Conservation (phyloP, 257 asterid species). For the Marsdenia floribunda region DNA sequence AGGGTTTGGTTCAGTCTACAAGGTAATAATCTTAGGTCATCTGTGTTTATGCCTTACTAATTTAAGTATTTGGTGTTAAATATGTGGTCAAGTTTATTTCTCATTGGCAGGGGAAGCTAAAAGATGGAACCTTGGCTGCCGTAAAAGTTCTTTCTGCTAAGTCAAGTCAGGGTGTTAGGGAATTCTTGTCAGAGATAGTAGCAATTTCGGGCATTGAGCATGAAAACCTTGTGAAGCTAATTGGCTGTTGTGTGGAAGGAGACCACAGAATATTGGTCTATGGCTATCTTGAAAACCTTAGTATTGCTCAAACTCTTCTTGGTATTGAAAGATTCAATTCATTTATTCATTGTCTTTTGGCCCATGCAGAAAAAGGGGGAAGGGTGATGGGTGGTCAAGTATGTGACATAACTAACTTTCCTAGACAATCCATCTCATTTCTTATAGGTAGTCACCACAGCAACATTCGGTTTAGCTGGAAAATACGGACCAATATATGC, state of each 20-base stretch:
- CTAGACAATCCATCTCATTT: slow-evolving; percentile 15
- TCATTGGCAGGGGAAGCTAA: slow-evolving; percentile 63
- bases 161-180: slow-evolving; percentile 71
- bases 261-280: slow-evolving; percentile 76
- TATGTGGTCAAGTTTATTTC: slow-evolving; percentile 6
- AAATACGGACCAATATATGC: slow-evolving; percentile 53
- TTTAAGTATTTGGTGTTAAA: background rate
- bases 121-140: slow-evolving; percentile 67
- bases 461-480: slow-evolving; percentile 54
- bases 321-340: slow-evolving; percentile 33
- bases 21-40: slow-evolving; percentile 42
- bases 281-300: slow-evolving; percentile 78
- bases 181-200: slow-evolving; percentile 66
- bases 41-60: slow-evolving; percentile 3
- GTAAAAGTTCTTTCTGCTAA: slow-evolving; percentile 81
- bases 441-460: slow-evolving; percentile 36
- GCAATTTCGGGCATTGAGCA: slow-evolving; percentile 68
- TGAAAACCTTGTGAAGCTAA: slow-evolving; percentile 73
- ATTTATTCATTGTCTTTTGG: background rate
- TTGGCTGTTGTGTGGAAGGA: slow-evolving; percentile 81
- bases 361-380: background rate
- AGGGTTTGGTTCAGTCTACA: slow-evolving; percentile 86
- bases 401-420: background rate
- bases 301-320: slow-evolving; percentile 84
- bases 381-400: background rate